Conservation (phyloP, 2,329 filamentous ascomycete genomes). For the Zasmidium angulare region DNA sequence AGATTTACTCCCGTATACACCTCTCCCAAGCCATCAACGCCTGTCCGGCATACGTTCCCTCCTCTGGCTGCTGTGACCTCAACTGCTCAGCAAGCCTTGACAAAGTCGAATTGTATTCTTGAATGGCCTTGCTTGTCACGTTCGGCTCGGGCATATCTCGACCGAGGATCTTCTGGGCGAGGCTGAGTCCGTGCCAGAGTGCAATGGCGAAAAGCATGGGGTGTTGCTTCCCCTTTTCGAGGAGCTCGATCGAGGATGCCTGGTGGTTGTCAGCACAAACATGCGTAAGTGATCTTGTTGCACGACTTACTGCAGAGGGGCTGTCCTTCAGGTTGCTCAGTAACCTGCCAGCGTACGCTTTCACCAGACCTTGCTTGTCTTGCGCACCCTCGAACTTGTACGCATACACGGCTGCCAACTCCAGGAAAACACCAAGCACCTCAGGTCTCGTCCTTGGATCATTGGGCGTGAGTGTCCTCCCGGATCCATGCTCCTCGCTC, state of each 20-base stretch:
- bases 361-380: constrained; percentile 41
- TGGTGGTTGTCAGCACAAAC: neutral
- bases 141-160: constrained; percentile 32
- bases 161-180: constrained; percentile 43
- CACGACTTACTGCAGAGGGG: constrained; percentile 12
- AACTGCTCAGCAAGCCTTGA: constrained; percentile 23
- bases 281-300: neutral
- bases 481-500: constrained; percentile 39
- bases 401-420: constrained; percentile 43
- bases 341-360: constrained; percentile 41
- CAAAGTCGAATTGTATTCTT: constrained; percentile 29
- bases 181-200: constrained; percentile 46
- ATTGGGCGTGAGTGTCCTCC: constrained; percentile 17
- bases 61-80: constrained; percentile 21
- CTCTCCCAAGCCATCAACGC: constrained; percentile 30
- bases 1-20: constrained; percentile 24
- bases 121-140: constrained; percentile 23
- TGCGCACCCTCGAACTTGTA: constrained; percentile 34
- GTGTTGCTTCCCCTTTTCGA: constrained; percentile 12
- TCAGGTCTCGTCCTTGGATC: constrained; percentile 38
- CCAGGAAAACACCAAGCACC: constrained; percentile 44
- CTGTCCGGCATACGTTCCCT: constrained; percentile 27
- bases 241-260: neutral
- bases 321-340: constrained; percentile 31
- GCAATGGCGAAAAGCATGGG: constrained; percentile 36